Percentiles rank a stretch among this genome's conserved stretches.
Evolutionary conservation across 768 basidiomycete species (phyloP).

Genomic region (Pulveroboletus ravenelii): DNA sequence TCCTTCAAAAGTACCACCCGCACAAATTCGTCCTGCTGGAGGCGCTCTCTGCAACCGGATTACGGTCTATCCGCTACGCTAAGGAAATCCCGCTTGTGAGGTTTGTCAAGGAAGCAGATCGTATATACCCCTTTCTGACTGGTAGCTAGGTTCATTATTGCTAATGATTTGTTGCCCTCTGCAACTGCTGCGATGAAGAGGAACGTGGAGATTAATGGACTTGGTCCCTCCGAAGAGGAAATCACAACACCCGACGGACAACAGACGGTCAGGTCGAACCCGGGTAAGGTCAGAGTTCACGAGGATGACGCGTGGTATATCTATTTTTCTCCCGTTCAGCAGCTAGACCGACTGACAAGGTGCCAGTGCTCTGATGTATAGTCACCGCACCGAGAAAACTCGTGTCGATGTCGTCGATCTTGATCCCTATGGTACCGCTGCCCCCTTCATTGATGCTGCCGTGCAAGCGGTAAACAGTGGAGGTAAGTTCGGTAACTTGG

Average conservation of each 20-base stretch:
- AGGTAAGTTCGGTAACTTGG: slow-evolving; percentile 45
- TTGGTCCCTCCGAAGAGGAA: slow-evolving; percentile 39
- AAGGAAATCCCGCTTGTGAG: slow-evolving; percentile 91
- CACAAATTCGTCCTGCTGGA: slow-evolving; percentile 80
- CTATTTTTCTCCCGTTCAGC: neutral
- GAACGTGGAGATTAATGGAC: slow-evolving; percentile 79
- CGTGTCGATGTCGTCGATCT: slow-evolving; percentile 95
- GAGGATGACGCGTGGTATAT: slow-evolving; percentile 92
- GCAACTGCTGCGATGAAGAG: slow-evolving; percentile 83
- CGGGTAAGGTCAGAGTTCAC: slow-evolving; percentile 70
- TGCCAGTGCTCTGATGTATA: slow-evolving; percentile 81
- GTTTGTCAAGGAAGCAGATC: slow-evolving; percentile 40
- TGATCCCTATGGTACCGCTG: slow-evolving; percentile 96
- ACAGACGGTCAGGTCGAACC: slow-evolving; percentile 11
- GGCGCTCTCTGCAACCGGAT: slow-evolving; percentile 91
- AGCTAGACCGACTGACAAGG: neutral
- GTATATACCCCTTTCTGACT: slow-evolving; percentile 7
- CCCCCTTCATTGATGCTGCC: slow-evolving; percentile 94
- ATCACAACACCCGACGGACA: slow-evolving; percentile 9
- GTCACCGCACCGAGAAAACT: slow-evolving; percentile 64
- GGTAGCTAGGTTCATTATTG: slow-evolving; percentile 81
- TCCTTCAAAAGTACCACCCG: slow-evolving; percentile 42
- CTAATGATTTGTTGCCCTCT: slow-evolving; percentile 84
- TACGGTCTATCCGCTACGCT: slow-evolving; percentile 94
- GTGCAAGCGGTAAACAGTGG: slow-evolving; percentile 86